A percentile compares a stretch with the other conserved stretches of the same genome.
phyloP scores from a whole-genome alignment of 2,329 filamentous ascomycete species.

The Beauveria medogensis region DNA sequence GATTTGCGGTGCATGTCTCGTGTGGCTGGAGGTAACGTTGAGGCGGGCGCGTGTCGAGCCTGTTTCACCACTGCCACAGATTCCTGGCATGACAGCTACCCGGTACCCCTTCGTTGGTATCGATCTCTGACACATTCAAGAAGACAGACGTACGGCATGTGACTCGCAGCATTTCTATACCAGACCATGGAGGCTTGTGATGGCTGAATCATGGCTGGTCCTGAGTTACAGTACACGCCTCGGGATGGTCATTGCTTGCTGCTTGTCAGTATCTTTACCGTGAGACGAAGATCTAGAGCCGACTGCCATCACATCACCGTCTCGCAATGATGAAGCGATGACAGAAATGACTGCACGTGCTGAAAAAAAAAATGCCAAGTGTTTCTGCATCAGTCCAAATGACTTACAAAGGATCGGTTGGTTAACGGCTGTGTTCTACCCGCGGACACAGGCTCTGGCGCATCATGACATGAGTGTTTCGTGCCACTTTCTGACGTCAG shows the following conservation, averaged over 20 bases:
- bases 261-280: too few species aligned
- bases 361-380: too few species aligned
- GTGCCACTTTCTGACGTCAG: neutral
- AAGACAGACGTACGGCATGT: neutral
- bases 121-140: neutral
- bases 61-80: conserved; percentile 5
- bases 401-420: neutral
- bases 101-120: neutral
- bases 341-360: too few species aligned
- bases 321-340: too few species aligned
- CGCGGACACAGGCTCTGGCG: neutral
- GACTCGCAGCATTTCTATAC: neutral
- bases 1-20: neutral
- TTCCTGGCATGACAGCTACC: neutral
- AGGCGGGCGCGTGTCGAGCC: neutral
- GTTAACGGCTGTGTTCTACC: neutral
- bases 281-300: too few species aligned
- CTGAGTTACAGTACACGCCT: too few species aligned
- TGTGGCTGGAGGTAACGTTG: neutral
- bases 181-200: too few species aligned
- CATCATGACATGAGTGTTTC: neutral
- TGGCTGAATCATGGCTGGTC: too few species aligned
- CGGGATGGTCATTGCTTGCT: too few species aligned
- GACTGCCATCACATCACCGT: too few species aligned
- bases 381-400: too few species aligned